Conservation (phyloP, 148 eudicot species). For the Nepenthes gracilis region DNA sequence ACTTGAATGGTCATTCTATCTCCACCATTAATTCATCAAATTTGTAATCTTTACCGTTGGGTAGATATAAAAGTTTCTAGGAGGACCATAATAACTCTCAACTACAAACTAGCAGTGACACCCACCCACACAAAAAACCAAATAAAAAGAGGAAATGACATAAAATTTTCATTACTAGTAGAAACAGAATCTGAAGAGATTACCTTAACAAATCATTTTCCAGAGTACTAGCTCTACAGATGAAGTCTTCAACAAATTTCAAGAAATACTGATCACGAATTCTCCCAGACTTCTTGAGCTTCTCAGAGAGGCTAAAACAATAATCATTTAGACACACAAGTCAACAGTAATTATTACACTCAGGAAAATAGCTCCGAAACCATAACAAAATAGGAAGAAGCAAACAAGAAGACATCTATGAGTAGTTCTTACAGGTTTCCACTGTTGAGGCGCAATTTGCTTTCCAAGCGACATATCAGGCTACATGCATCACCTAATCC, state of each 20-base stretch:
- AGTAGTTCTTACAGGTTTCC: slow-evolving; percentile 39
- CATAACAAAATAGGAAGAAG: not conserved
- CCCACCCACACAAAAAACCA: not conserved
- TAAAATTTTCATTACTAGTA: not conserved
- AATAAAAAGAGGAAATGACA: not conserved
- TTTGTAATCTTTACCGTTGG: no score
- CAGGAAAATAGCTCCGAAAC: not conserved
- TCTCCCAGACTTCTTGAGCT: slow-evolving; percentile 28
- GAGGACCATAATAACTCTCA: no score
- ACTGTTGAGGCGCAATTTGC: slow-evolving; percentile 16
- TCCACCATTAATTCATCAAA: no score
- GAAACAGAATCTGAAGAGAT: not conserved
- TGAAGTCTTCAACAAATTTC: slow-evolving; percentile 38
- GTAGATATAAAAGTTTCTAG: no score
- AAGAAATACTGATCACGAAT: slow-evolving; percentile 29
- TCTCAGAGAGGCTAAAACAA: slow-evolving; percentile 23
- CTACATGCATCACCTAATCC: slow-evolving; percentile 68
- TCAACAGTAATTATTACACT: not conserved
- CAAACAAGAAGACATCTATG: not conserved
- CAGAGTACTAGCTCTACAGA: slow-evolving; percentile 41
- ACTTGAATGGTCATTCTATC: no score
- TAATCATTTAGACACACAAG: not conserved
- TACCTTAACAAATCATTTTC: slow-evolving; percentile 65
- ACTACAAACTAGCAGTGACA: no score
- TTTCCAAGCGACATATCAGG: slow-evolving; percentile 26